phyloP scores from a whole-genome alignment of 1,139 yeast genomes.

The Yarrowia galli region DNA sequence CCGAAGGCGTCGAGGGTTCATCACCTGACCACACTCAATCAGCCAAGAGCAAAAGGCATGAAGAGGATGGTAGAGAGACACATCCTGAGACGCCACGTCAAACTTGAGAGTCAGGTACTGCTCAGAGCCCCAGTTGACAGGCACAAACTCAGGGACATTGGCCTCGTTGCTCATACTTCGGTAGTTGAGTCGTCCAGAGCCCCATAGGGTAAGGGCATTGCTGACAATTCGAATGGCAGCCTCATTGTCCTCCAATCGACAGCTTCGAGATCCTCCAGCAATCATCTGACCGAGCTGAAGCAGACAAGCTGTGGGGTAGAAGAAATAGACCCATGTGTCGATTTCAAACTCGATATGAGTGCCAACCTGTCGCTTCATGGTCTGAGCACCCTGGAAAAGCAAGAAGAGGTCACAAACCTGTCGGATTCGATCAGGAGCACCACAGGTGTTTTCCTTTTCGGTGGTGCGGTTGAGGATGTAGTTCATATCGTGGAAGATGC shows the following conservation, averaged over 20 bases:
- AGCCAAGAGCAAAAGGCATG: constrained; percentile 78
- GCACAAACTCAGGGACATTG: constrained; percentile 40
- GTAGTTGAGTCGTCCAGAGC: constrained; percentile 43
- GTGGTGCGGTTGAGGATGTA: constrained; percentile 76
- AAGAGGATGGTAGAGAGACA: constrained; percentile 81
- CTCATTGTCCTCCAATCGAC: constrained; percentile 42
- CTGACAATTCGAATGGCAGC: constrained; percentile 46
- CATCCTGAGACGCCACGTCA: constrained; percentile 57
- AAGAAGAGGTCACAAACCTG: constrained; percentile 69
- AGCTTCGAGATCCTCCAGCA: constrained; percentile 50
- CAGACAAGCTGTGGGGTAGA: constrained; percentile 68
- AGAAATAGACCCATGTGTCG: constrained; percentile 82
- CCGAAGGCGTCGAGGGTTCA: constrained; percentile 49
- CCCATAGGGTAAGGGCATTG: constrained; percentile 48
- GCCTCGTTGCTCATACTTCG: constrained; percentile 43
- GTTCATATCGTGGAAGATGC: constrained; percentile 82
- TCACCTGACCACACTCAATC: constrained; percentile 59
- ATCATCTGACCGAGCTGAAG: constrained; percentile 52
- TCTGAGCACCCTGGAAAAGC: constrained; percentile 82
- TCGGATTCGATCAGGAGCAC: constrained; percentile 49
- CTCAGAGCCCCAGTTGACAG: constrained; percentile 32
- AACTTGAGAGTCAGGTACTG: constrained; percentile 49
- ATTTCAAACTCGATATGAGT: constrained; percentile 92
- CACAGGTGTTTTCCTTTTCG: constrained; percentile 54
- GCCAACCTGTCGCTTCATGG: constrained; percentile 74